phyloP scores from a whole-genome alignment of 495 filamentous ascomycete species.

The Amphirosellinia nigrospora region DNA sequence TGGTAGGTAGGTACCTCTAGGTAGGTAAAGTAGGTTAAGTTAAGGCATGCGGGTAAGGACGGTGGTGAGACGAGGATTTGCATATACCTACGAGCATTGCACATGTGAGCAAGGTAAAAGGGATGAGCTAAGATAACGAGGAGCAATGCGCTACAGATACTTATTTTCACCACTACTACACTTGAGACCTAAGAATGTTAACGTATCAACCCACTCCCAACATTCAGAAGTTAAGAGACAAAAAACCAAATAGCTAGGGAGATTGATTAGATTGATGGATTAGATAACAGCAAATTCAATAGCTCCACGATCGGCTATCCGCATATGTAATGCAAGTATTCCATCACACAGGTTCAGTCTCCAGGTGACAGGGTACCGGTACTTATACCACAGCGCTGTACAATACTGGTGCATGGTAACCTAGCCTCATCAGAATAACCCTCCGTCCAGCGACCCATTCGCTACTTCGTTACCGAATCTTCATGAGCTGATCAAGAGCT shows the following conservation, averaged over 20 bases:
- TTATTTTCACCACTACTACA: no score
- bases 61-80: constrained; percentile 1
- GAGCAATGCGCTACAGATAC: not conserved
- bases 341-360: not conserved
- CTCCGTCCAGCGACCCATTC: not conserved
- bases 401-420: not conserved
- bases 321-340: constrained; percentile 27
- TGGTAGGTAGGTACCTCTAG: not conserved
- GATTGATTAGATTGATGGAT: constrained; percentile 34
- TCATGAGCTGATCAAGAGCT: not conserved
- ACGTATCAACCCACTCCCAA: no score
- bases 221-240: not conserved
- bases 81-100: not conserved
- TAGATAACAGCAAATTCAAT: constrained; percentile 21
- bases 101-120: not conserved
- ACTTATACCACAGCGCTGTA: not conserved
- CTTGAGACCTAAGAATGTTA: no score
- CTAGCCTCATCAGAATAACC: constrained; percentile 9
- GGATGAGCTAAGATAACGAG: not conserved
- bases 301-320: constrained; percentile 19
- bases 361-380: not conserved
- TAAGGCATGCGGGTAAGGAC: not conserved
- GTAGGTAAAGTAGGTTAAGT: not conserved
- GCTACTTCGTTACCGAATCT: not conserved
- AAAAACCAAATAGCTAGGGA: not conserved